A percentile compares a stretch with the other conserved stretches of the same genome.
Conservation (phyloP, 805 yeast species). For the Kazachstania taianensis region DNA sequence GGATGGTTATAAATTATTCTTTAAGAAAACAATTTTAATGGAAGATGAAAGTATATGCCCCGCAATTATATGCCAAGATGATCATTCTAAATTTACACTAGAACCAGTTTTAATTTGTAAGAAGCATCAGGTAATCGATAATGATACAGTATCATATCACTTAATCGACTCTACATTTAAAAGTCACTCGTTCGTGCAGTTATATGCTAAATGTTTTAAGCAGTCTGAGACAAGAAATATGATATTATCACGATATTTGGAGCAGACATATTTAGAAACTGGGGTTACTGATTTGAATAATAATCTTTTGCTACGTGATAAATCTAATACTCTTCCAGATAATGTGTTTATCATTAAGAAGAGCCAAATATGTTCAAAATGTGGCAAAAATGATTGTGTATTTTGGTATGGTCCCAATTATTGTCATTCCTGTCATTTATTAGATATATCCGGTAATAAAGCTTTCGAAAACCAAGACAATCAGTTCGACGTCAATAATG, state of each 20-base stretch:
- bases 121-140: slow-evolving; percentile 1
- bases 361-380: slow-evolving; percentile 10
- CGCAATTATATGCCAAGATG: neutral
- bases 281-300: neutral
- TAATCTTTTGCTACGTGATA: neutral
- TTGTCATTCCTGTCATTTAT: slow-evolving; percentile 16
- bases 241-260: slow-evolving; percentile 8
- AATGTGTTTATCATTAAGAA: neutral
- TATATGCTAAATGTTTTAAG: slow-evolving; percentile 9
- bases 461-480: no score
- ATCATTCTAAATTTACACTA: slow-evolving; percentile 1
- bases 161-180: slow-evolving; percentile 4
- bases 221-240: slow-evolving; percentile 2
- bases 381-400: slow-evolving; percentile 9
- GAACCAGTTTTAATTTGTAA: slow-evolving; percentile 10
- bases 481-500: no score
- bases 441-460: neutral
- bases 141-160: neutral
- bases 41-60: neutral
- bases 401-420: slow-evolving; percentile 15
- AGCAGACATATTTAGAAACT: slow-evolving; percentile 2
- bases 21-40: slow-evolving; percentile 3
- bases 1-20: slow-evolving; percentile 8
- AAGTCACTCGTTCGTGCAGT: slow-evolving; percentile 5
- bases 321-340: neutral